These are phyloP conservation scores for Claviceps pusilla DNA, from an alignment of 2,329 filamentous ascomycete genomes.

Conservation along the genomic window DNA sequence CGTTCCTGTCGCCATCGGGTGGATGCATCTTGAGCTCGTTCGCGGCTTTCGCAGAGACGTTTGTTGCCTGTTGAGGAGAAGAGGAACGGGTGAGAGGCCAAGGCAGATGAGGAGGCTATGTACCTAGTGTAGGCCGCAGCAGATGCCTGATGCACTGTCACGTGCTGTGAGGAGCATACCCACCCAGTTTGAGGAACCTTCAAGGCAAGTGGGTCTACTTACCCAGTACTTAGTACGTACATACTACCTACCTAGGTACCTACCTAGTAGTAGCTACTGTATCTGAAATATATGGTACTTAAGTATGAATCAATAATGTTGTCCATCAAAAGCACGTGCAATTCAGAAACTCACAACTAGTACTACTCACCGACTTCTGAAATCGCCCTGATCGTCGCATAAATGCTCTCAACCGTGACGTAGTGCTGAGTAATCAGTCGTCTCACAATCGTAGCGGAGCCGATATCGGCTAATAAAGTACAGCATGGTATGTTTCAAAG, in stretches of 20 bases:
- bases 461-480: neutral
- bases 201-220: neutral
- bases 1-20: conserved; percentile 19
- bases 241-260: too few relatives aligned
- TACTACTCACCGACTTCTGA: too few relatives aligned
- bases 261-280: too few relatives aligned
- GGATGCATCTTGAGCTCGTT: conserved; percentile 33
- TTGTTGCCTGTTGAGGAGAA: conserved; percentile 11
- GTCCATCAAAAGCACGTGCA: too few relatives aligned
- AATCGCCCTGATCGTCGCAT: too few relatives aligned
- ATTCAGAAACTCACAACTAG: too few relatives aligned
- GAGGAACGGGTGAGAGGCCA: neutral
- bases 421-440: neutral
- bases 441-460: neutral
- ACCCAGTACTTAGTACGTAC: too few relatives aligned
- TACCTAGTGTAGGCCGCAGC: neutral
- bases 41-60: conserved; percentile 8
- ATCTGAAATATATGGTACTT: too few relatives aligned
- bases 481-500: neutral
- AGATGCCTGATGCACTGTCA: neutral
- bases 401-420: neutral
- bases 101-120: conserved; percentile 4
- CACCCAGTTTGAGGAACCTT: neutral
- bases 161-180: neutral
- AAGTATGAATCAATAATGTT: too few relatives aligned